Conservation (phyloP, 495 filamentous ascomycete genomes). For the Penicillium arizonense region DNA sequence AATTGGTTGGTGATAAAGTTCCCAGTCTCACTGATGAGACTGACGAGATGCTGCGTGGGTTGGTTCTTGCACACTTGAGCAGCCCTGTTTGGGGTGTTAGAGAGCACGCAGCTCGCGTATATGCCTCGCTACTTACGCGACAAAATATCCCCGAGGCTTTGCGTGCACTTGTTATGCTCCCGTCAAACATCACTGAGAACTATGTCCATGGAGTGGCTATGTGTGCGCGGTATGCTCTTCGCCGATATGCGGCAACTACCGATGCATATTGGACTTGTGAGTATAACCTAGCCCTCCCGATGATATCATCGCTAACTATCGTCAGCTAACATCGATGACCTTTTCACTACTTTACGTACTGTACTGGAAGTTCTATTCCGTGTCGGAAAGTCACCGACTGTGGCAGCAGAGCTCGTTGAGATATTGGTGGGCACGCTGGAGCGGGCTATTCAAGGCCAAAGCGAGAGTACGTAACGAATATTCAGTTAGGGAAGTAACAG, state of each 20-base stretch:
- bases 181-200: constrained; percentile 50
- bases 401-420: constrained; percentile 39
- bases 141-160: constrained; percentile 51
- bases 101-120: constrained; percentile 83
- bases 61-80: constrained; percentile 50
- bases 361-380: constrained; percentile 29
- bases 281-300: background rate
- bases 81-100: constrained; percentile 84
- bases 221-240: constrained; percentile 48
- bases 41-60: constrained; percentile 30
- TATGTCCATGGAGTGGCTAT: constrained; percentile 61
- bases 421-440: constrained; percentile 39
- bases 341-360: constrained; percentile 26
- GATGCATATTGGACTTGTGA: constrained; percentile 30
- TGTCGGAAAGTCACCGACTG: constrained; percentile 36
- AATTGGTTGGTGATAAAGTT: constrained; percentile 64
- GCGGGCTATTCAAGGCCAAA: constrained; percentile 28
- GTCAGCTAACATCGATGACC: constrained; percentile 27
- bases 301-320: background rate
- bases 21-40: constrained; percentile 32
- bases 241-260: constrained; percentile 33
- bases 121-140: constrained; percentile 61
- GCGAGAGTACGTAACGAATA: constrained; percentile 24
- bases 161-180: constrained; percentile 40
- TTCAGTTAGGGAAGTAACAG: background rate